A percentile compares a stretch with the other conserved stretches of the same genome.
These are phyloP conservation scores for Tulasnella sp. DNA, from an alignment of 768 basidiomycete genomes.

Conservation along the genomic window DNA sequence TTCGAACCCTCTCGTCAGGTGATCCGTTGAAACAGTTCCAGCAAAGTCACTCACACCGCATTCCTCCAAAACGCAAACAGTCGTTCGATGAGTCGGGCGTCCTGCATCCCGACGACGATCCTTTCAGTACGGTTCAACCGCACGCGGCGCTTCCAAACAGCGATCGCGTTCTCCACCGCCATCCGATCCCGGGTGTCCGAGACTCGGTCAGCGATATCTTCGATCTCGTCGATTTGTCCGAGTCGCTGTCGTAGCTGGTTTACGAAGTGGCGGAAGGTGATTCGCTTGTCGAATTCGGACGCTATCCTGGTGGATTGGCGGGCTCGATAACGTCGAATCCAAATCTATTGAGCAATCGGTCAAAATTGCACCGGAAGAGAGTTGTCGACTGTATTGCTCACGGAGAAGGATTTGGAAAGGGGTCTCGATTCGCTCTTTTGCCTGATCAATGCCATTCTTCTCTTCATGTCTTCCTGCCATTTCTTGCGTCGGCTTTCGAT, in stretches of 20 bases:
- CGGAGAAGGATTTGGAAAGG: slow-evolving; percentile 37
- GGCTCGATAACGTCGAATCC: slow-evolving; percentile 48
- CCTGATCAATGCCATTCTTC: slow-evolving; percentile 51
- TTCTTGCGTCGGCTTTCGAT: slow-evolving; percentile 44
- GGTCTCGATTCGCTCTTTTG: slow-evolving; percentile 44
- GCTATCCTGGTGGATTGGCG: slow-evolving; percentile 36
- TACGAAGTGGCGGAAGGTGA: slow-evolving; percentile 35
- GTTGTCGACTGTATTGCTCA: slow-evolving; percentile 2
- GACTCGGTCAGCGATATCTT: slow-evolving; percentile 41
- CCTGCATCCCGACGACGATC: not conserved
- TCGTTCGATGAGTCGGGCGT: slow-evolving; percentile 36
- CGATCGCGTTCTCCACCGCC: slow-evolving; percentile 36
- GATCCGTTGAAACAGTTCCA: not conserved
- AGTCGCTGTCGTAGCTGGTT: slow-evolving; percentile 43
- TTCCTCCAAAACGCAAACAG: slow-evolving; percentile 47
- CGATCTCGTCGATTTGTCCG: slow-evolving; percentile 30
- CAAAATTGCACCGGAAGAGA: not conserved
- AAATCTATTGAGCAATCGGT: slow-evolving; percentile 28
- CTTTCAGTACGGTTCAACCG: slow-evolving; percentile 30
- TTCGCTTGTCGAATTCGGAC: slow-evolving; percentile 31
- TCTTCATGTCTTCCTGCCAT: slow-evolving; percentile 62
- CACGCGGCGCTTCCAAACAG: slow-evolving; percentile 42
- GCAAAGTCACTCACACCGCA: slow-evolving; percentile 34
- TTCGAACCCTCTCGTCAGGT: not conserved
- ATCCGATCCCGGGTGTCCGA: slow-evolving; percentile 29